Percentiles rank a stretch among this genome's conserved stretches.
phyloP scores from a whole-genome alignment of 345 rosid species.

The Eucalyptus pauciflora region DNA sequence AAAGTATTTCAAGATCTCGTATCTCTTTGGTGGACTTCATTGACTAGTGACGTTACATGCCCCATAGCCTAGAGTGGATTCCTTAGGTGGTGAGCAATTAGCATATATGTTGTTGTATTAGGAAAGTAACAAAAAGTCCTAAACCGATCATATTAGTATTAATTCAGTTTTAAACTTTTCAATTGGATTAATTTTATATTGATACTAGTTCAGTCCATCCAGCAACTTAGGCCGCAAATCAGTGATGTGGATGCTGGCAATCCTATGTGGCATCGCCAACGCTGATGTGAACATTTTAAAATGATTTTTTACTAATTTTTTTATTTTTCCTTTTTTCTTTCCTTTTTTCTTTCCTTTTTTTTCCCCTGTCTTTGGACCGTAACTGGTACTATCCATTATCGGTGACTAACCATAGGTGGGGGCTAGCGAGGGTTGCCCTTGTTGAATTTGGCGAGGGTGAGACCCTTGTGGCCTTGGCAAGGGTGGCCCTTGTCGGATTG shows the following conservation, averaged over 20 bases:
- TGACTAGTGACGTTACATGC: not conserved
- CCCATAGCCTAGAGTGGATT: not conserved
- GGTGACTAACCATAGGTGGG: fast-evolving
- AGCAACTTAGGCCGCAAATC: fast-evolving
- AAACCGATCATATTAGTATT: fast-evolving
- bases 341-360: too few relatives aligned
- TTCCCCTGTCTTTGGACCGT: fast-evolving
- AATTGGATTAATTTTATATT: too few relatives aligned
- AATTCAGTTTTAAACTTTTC: fast-evolving
- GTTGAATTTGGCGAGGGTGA: fast-evolving
- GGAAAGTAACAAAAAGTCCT: too few relatives aligned
- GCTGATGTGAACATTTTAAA: too few relatives aligned
- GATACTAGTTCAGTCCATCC: fast-evolving
- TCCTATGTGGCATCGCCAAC: fast-evolving
- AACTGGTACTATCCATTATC: fast-evolving
- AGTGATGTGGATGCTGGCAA: fast-evolving
- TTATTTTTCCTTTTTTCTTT: fast-evolving
- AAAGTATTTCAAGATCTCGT: not conserved
- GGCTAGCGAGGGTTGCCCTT: too few relatives aligned
- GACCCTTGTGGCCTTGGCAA: too few relatives aligned
- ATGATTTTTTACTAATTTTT: too few relatives aligned
- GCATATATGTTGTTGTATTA: not conserved
- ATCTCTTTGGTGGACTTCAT: not conserved
- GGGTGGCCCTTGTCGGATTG: fast-evolving
- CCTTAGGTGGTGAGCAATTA: too few relatives aligned